Evolutionary conservation across 179 eudicot genomes (phyloP).

Genomic region (Patellifolia procumbens): DNA sequence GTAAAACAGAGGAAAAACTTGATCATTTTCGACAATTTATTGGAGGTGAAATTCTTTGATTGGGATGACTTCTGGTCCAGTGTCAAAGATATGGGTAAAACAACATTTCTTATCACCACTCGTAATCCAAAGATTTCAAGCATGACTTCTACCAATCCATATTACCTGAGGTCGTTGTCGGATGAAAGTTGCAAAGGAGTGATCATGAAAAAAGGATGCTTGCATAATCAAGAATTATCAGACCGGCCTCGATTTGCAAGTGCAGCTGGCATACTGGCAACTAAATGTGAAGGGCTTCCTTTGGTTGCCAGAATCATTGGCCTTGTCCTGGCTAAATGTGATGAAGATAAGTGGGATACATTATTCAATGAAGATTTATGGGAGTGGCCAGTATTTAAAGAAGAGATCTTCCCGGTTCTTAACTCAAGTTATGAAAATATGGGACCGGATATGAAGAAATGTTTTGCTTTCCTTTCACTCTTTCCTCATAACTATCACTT

Average conservation of each 20-base stretch:
- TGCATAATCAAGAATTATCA: background rate
- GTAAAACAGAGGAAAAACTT: background rate
- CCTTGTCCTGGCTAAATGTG: background rate
- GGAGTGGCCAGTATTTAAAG: background rate
- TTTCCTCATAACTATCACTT: slow-evolving; percentile 4
- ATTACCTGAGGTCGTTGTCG: slow-evolving; percentile 1
- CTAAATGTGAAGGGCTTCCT: slow-evolving; percentile 15
- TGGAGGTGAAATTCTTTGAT: background rate
- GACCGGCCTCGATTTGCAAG: no score
- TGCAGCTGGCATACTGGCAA: background rate
- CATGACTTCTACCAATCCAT: background rate
- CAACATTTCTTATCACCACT: slow-evolving; percentile 20
- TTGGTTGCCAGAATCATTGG: background rate
- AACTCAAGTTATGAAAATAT: background rate
- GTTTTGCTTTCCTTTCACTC: slow-evolving; percentile 21
- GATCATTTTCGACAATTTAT: slow-evolving; percentile 14
- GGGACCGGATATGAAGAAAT: background rate
- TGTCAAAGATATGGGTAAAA: background rate
- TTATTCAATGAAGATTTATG: background rate
- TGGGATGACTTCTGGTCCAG: background rate
- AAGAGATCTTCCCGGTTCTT: background rate
- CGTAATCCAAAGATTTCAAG: background rate
- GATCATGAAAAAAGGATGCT: background rate
- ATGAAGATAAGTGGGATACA: background rate
- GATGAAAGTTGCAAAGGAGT: background rate